Base-by-base conservation (phyloP, 2,329 filamentous ascomycete genomes). In the Penicillium concentricum region DNA sequence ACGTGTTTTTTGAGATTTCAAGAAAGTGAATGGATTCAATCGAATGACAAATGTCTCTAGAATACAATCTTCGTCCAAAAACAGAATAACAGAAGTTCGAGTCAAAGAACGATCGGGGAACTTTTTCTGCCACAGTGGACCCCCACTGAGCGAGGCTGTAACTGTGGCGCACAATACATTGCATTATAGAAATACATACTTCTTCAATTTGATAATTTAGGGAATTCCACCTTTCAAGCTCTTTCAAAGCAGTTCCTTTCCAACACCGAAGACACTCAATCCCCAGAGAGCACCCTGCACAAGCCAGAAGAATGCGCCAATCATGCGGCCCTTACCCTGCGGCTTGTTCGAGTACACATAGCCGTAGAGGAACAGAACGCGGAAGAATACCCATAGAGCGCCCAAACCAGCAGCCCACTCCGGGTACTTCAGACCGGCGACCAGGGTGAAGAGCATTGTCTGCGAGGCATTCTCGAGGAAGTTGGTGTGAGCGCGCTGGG, bases 401-500 rank as follows among this genome's bases (percentile, higher is more conserved):
- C 82, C 81, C 46, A 84, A 59, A 4, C 70, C 72, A 0, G 79
- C 72, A 3, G 79, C 73, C 4, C 77, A 70, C 28, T 75, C 65
- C 0, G 84, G 84, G 68, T 80, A 84, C 59, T 74, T 74, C 52
- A 86, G 63, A 2, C 84, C 84, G 0, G 80, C 76, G 52, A 86
- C 75, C 18, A 86, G 72, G 66, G 83, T 75, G 46, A 77, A 77
- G 26, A 79, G 73, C 44, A 84, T 76, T 5, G 79, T 78, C 53
- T 79, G 76, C 2, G 79, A 66, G 59, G 82, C 78, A 70, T 85
- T 84, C 74, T 87, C 85, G 62, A 82, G 72, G 72, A 81, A 85
- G 72, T 87, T 86, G 67, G 77, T 76, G 75, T 85, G 82, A 18
- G 81, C 79, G 61, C 82, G 77, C 64, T 84, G 82, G 24, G 82